A percentile compares a stretch with the other conserved stretches of the same genome.
Evolutionary conservation across 2,329 filamentous ascomycete genomes (phyloP).

Genomic region (Coniochaeta hoffmannii): DNA sequence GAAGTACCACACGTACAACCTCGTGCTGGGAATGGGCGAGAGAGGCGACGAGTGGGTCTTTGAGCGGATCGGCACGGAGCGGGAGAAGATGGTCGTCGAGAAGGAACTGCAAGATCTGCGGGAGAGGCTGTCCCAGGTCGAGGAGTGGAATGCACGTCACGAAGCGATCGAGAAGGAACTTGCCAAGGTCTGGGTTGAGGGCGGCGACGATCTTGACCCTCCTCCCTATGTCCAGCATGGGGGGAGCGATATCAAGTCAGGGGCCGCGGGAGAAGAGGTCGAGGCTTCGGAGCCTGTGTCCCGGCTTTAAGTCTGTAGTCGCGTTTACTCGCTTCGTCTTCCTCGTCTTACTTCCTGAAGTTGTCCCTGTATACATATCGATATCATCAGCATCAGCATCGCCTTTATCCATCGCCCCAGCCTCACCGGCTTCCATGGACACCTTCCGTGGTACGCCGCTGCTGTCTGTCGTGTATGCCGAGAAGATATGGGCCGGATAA

Average conservation of each 20-base stretch:
- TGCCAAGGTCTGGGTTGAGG: slow-evolving; percentile 52
- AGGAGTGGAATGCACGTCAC: slow-evolving; percentile 71
- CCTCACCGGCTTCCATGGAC: neutral
- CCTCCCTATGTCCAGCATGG: slow-evolving; percentile 31
- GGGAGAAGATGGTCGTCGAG: slow-evolving; percentile 89
- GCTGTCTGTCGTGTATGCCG: neutral
- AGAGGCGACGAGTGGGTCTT: slow-evolving; percentile 86
- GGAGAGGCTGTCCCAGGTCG: slow-evolving; percentile 72
- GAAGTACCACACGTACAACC: slow-evolving; percentile 89
- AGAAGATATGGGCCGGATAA: neutral
- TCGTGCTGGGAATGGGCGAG: slow-evolving; percentile 74
- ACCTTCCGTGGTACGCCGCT: neutral
- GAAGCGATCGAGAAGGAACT: slow-evolving; percentile 80
- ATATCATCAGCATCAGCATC: neutral
- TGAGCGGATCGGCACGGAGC: slow-evolving; percentile 85
- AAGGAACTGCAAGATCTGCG: slow-evolving; percentile 81
- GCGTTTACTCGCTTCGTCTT: neutral
- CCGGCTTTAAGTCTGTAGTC: slow-evolving; percentile 1
- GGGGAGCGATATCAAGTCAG: neutral
- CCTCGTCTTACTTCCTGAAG: neutral
- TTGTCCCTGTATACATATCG: neutral
- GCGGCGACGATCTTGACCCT: slow-evolving; percentile 39
- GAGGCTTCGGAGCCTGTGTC: neutral
- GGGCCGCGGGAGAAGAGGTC: neutral
- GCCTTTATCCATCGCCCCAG: neutral